A percentile compares a stretch with the other conserved stretches of the same genome.
These are phyloP conservation scores for Trichoderma hamatum DNA, from an alignment of 2,329 filamentous ascomycete species.

Conservation along the genomic window DNA sequence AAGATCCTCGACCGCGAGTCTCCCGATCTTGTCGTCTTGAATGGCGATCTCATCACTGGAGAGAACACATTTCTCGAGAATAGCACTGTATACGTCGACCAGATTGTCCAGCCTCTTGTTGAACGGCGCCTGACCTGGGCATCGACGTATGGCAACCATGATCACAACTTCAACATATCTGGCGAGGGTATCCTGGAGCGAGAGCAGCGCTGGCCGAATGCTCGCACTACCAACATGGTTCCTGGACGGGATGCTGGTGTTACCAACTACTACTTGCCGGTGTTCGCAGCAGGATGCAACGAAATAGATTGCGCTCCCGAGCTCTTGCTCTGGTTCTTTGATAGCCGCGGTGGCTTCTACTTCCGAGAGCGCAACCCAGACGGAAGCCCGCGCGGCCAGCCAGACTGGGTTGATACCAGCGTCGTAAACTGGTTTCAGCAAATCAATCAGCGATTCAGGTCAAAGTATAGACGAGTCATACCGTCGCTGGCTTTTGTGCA, in stretches of 20 bases:
- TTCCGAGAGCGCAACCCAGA: slow-evolving; percentile 46
- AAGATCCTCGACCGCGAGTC: slow-evolving; percentile 59
- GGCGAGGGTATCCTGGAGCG: slow-evolving; percentile 48
- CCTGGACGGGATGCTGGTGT: slow-evolving; percentile 41
- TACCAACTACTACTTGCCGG: slow-evolving; percentile 53
- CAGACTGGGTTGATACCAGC: slow-evolving; percentile 50
- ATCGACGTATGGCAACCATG: slow-evolving; percentile 73
- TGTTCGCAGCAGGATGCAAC: slow-evolving; percentile 44
- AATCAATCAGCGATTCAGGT: slow-evolving; percentile 37
- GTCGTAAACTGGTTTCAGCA: slow-evolving; percentile 51
- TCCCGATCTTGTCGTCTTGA: slow-evolving; percentile 66
- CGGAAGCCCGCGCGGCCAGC: slow-evolving; percentile 40
- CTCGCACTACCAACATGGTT: slow-evolving; percentile 48
- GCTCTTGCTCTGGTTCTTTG: slow-evolving; percentile 72
- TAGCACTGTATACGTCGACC: slow-evolving; percentile 58
- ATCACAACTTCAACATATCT: slow-evolving; percentile 62
- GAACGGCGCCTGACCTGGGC: slow-evolving; percentile 62
- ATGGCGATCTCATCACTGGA: slow-evolving; percentile 72
- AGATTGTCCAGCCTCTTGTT: slow-evolving; percentile 61
- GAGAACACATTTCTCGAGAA: slow-evolving; percentile 63
- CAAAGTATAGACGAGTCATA: slow-evolving; percentile 40
- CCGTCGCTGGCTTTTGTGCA: slow-evolving; percentile 55
- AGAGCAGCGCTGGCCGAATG: slow-evolving; percentile 45
- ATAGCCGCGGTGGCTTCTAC: slow-evolving; percentile 61
- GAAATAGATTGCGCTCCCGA: slow-evolving; percentile 41